phyloP scores from a whole-genome alignment of 805 yeast species.

The Wickerhamomyces queroliae region DNA sequence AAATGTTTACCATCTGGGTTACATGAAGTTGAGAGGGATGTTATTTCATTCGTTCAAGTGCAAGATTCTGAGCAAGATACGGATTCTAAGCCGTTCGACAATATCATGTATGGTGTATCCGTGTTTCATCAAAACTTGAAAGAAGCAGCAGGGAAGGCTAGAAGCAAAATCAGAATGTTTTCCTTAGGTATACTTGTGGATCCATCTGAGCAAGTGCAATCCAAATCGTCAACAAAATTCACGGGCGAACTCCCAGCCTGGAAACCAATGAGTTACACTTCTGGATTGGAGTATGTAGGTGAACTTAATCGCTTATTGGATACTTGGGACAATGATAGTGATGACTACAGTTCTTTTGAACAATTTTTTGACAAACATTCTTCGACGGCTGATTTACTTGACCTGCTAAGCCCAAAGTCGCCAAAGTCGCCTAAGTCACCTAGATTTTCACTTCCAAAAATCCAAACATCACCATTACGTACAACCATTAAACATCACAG shows the following conservation, averaged over 20 bases:
- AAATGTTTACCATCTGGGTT: conserved; percentile 67
- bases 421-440: conserved; percentile 13
- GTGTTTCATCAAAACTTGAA: conserved; percentile 41
- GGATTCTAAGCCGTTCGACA: conserved; percentile 10
- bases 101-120: conserved; percentile 41
- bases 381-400: conserved; percentile 8
- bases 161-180: conserved; percentile 50
- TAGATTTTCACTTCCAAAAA: background rate
- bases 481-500: conserved; percentile 8
- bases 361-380: conserved; percentile 17
- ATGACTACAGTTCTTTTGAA: conserved; percentile 19
- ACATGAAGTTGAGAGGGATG: conserved; percentile 46
- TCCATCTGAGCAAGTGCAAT: conserved; percentile 23
- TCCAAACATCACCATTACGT: background rate
- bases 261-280: conserved; percentile 35
- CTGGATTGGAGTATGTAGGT: conserved; percentile 38
- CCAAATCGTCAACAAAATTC: conserved; percentile 5
- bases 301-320: conserved; percentile 25
- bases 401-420: conserved; percentile 7
- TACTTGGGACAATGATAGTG: conserved; percentile 12
- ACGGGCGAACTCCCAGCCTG: conserved; percentile 21
- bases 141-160: conserved; percentile 23
- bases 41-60: conserved; percentile 43
- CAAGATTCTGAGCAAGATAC: conserved; percentile 12
- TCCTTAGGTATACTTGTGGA: conserved; percentile 59